Base-by-base conservation (phyloP, 306 rosid genomes). In the Arachis stenosperma region DNA sequence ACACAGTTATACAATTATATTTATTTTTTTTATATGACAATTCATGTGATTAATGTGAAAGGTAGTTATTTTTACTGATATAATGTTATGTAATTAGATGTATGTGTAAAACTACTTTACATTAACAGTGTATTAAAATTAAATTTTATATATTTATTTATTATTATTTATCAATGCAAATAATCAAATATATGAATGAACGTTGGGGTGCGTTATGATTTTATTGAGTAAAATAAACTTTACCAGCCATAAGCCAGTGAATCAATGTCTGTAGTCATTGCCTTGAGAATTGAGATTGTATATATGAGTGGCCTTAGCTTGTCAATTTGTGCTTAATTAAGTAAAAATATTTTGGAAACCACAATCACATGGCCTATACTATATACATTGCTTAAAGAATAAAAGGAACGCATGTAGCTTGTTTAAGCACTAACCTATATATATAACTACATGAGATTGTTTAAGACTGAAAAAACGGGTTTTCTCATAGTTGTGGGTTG, bases 221-320 rank as follows among this genome's bases (percentile, higher is more conserved):
- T 53, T 7, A 60, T 52, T 30, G 36, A 39, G 12, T 15, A 43
- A 36, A 48, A 50, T 48, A 22, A 12, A 29, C 5, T 2, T 17
- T 76, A 70, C 47, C 64, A 27, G 70, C 75, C 59, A 4, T 39
- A 50, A 30, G 56, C 70, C 81, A 76, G 64, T 27, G 68, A 76
- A 59, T 51, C 12, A 40, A 51, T 41, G 40, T 59, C 2, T 46
- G 37, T 36, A 40, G 54, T 55, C 22, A 22, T 55, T 42, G 51
- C 69, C 69, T 68, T 51, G 40, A 68, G 69, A 76, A 17, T 33
- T 33, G 37, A 33, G 37, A 33, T 33, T 33, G 4, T 33, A 33
- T 33, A 33, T 33, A 63, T n/a, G 22, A 4, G 69, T 52, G n/a
- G 12, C 52, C 40, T 1, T 22, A 22, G 27, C 27, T 7, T 14